phyloP scores from a whole-genome alignment of 2,329 filamentous ascomycete genomes.

The Pyrenophora graminea region DNA sequence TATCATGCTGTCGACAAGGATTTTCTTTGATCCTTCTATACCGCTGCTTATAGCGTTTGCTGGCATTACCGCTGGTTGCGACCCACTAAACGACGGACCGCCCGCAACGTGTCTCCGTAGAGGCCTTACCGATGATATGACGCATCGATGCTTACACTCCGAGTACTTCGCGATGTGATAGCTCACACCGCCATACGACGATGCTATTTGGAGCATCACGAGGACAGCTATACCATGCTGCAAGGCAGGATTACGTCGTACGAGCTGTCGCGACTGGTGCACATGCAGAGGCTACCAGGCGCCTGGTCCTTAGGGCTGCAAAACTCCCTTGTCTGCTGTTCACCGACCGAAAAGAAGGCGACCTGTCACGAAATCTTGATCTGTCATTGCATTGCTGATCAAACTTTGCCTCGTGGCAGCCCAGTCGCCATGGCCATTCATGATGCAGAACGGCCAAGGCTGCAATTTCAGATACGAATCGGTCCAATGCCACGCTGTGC shows the following conservation, averaged over 20 bases:
- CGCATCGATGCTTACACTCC: constrained; percentile 12
- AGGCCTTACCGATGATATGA: constrained; percentile 13
- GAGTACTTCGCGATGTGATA: constrained; percentile 4
- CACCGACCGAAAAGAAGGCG: constrained; percentile 13
- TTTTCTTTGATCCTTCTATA: constrained; percentile 1
- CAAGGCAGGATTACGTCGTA: constrained; percentile 6
- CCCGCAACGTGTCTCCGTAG: constrained; percentile 23
- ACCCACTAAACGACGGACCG: constrained; percentile 19
- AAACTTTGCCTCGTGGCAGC: constrained; percentile 18
- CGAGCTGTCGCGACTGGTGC: constrained; percentile 9
- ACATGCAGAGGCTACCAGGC: constrained; percentile 13
- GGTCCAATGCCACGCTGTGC: constrained; percentile 15
- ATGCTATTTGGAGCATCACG: constrained; percentile 12
- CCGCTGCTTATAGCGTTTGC: constrained; percentile 9
- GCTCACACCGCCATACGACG: constrained; percentile 19
- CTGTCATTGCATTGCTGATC: constrained; percentile 16
- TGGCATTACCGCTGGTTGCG: constrained; percentile 15
- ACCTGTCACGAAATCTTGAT: constrained; percentile 2
- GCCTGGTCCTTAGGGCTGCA: constrained; percentile 17
- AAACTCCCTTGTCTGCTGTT: constrained; percentile 15
- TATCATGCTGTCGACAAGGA: not conserved
- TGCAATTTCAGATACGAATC: constrained; percentile 16
- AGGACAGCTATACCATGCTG: constrained; percentile 1
- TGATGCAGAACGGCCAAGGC: constrained; percentile 3
- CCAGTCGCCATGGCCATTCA: constrained; percentile 19